Evolutionary conservation across 345 rosid species (phyloP), one percentile per base, ranked within the genome.

Genomic region (Eucalyptus marginata): DNA sequence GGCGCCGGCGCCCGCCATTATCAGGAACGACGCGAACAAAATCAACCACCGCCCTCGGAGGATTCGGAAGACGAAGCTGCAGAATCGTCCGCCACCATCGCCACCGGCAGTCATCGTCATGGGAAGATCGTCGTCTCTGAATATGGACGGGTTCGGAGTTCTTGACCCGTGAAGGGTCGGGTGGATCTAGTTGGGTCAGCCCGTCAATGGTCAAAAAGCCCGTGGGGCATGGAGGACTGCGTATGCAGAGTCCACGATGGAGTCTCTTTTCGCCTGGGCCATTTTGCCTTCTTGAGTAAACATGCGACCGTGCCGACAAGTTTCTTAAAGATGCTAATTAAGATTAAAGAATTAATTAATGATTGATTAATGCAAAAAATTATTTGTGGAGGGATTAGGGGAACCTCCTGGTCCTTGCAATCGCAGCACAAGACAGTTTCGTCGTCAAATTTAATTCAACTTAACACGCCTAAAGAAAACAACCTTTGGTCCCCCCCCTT

Each of bases 1-100:
- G 43, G 88, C 88, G 4, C 89, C 88, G 31, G 88, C 91, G 44
- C 87, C 91, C 2, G 88, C 58, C 91, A 90, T 90, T 27, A 90
- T 76, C 47, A 88, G 87, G 90, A 86, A 88, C 50, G 90, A 68
- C 14, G 58, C 85, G 44, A 88, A 79, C 80, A 90, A 22, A 84
- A 86, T 88, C 49, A 90, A 88, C 91, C 90, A 90, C 76, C 90
- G 87, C 16, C 89, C 87, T 10, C 6, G 29, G 58, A 88, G 29
- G 36, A 90, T 64, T n/a, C 59, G 90, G 49, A 24, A 5, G 50
- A 54, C 8, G 66, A 86, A 7, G n/a, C 43, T 7, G 22, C 40
- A 31, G 12, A 18, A 31, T 14, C 71, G 3, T 29, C 71, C 29
- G 64, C 64, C 29, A 15, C 71, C 71, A 29, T 13, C 43, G 79